Base-by-base conservation (phyloP, 1,139 yeast species). In the Lodderomyces jiufengensis region DNA sequence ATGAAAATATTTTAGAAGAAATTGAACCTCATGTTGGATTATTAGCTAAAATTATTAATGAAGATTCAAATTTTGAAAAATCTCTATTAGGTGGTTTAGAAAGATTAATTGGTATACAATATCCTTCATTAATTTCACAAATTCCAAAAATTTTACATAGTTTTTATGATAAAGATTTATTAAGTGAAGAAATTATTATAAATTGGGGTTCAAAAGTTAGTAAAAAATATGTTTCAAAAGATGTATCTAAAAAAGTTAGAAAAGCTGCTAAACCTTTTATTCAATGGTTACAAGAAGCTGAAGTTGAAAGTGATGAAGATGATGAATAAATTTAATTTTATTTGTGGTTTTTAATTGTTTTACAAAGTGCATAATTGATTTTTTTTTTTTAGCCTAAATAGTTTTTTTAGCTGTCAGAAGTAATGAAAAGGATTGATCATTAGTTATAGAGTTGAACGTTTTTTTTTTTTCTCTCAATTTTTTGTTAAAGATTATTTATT, bases 1-100 rank as follows among this genome's bases (percentile, higher is more conserved):
- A 84, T 51, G 87, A 84, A 41, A 75, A 84, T 48, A 82, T 92
- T 48, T 71, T 81, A 36, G 71, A 73, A 36, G 86, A 92, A 62
- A 70, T 92, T 43, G 77, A 73, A 36, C 78, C 74, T 40, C 97
- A 92, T 61, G 73, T 78, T 44, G 95, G 97, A 39, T 73, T 92
- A 51, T 76, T 92, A 57, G 74, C 76, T 45, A 92, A 90, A 63
- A 73, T 92, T 44, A 77, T 87, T 50, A 70, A 78, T 42, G 65
- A 79, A 32, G 68, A 73, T 41, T 76, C 73, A 36, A 78, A 73
- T 39, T 85, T 78, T 52, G 96, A 94, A 66, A 84, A 79, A 66
- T 86, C 95, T 10, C 78, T 92, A 51, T 75, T 92, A 45, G 98
- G 99, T 49, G 99, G 98, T 44, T 73, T 92, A 50, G 98, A 92